Evolutionary conservation across 805 yeast genomes (phyloP).

Genomic region (Saturnispora gosingensis): DNA sequence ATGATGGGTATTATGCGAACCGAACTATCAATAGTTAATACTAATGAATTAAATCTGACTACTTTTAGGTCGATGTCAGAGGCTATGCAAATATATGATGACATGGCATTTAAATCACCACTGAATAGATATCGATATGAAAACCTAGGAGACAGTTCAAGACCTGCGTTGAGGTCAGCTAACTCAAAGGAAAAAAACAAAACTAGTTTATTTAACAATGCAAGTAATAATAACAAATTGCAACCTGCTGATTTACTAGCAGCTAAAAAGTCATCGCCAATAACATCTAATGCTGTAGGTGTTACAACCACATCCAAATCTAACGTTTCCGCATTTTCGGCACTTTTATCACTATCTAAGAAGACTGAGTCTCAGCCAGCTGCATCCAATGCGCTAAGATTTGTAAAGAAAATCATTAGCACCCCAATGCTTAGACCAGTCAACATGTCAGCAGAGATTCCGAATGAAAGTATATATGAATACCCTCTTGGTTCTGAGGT

Average conservation of each 20-base stretch:
- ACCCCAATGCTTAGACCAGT: slow-evolving; percentile 21
- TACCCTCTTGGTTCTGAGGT: neutral
- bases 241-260: slow-evolving; percentile 13
- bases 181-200: neutral
- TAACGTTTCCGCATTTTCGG: slow-evolving; percentile 32
- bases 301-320: slow-evolving; percentile 29
- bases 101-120: slow-evolving; percentile 34
- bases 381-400: slow-evolving; percentile 21
- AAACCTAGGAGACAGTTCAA: neutral
- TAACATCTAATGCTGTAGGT: slow-evolving; percentile 28
- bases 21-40: slow-evolving; percentile 61
- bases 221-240: neutral
- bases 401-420: slow-evolving; percentile 27
- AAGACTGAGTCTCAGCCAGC: slow-evolving; percentile 16
- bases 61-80: slow-evolving; percentile 36
- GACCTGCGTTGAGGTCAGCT: neutral
- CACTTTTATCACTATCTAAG: slow-evolving; percentile 29
- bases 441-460: slow-evolving; percentile 10
- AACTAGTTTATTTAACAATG: neutral
- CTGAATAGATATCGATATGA: neutral
- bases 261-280: slow-evolving; percentile 23
- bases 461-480: neutral
- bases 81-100: slow-evolving; percentile 64
- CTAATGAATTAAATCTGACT: slow-evolving; percentile 44
- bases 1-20: slow-evolving; percentile 98